Evolutionary conservation across 2,329 filamentous ascomycete species (phyloP), one percentile per base, ranked within the genome.

Genomic region (Paraconiothyrium sp.): DNA sequence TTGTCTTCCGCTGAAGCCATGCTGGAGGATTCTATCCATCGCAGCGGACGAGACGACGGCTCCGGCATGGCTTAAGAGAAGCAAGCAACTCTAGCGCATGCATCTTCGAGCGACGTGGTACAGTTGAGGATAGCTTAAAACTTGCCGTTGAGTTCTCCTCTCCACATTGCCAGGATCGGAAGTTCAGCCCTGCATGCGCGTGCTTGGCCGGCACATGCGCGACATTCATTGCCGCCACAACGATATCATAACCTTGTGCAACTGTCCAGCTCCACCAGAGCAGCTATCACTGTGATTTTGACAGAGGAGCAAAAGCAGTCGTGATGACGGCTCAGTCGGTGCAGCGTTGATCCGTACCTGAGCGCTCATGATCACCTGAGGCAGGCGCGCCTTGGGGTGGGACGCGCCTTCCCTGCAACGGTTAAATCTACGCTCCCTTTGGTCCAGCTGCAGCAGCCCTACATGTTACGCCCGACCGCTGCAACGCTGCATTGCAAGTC

Each of bases 101-200:
- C 54, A 56, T 56, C 41, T 56, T 56, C 43, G 54, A 47, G 43
- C 54, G 39, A 44, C 51, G 39, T 54, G 11, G 51, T 54, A 43
- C 51, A 44, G 39, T 32, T 24, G 49, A 7, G 34, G 35, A 52
- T 52, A 39, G 13, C 6, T 14, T 32, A 16, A 48, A 48, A 24
- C 9, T 30, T 30, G 46, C 46, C 46, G 13, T 41, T n/a, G 35
- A 37, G 16, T 9, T 32, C 24, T 32, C 46, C 20, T 32, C 46
- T 30, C 11, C 22, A n/a, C 14, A 27, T 27, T 49, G 34, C 49
- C 22, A n/a, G 49, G 49, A 41, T 52, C 49, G 49, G 49, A 52
- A 50, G 13, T 50, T 50, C 30, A 50, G 48, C 30, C 48, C 48
- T 35, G 30, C 8, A 16, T 44, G 41, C 30, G 34, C 20, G 39